Conservation (phyloP, 1,284 basidiomycete genomes). For the Moesziomyces sp. region DNA sequence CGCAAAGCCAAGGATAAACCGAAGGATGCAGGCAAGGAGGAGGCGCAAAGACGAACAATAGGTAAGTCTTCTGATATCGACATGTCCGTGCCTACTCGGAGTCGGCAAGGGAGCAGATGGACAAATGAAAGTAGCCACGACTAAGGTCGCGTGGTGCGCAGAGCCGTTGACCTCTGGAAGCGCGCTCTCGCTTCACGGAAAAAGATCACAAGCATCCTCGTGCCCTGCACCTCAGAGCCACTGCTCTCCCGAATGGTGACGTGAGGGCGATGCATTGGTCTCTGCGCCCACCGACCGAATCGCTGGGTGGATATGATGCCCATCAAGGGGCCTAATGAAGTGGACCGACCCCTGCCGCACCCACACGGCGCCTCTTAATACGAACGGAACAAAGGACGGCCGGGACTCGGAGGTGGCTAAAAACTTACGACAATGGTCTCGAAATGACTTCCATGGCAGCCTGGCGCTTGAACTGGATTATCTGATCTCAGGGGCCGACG, state of each 20-base stretch:
- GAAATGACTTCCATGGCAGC: slow-evolving; percentile 43
- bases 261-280: neutral
- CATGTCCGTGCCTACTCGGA: too few species aligned
- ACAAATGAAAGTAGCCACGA: too few species aligned
- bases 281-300: slow-evolving; percentile 34
- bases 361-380: slow-evolving; percentile 4
- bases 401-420: slow-evolving; percentile 10
- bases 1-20: neutral
- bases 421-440: slow-evolving; percentile 24
- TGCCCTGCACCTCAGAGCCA: neutral
- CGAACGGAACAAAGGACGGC: neutral
- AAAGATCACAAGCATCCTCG: neutral
- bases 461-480: neutral
- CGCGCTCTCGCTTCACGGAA: too few species aligned
- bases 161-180: too few species aligned
- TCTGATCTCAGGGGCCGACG: neutral
- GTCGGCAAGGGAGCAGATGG: too few species aligned
- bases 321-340: slow-evolving; percentile 2
- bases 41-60: slow-evolving; percentile 1
- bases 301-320: slow-evolving; percentile 16
- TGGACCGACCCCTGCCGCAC: neutral
- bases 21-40: neutral
- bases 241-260: neutral
- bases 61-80: too few species aligned
- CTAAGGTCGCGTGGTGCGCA: too few species aligned